phyloP scores from a whole-genome alignment of 2,329 filamentous ascomycete genomes.

The Aspergillus ustus region DNA sequence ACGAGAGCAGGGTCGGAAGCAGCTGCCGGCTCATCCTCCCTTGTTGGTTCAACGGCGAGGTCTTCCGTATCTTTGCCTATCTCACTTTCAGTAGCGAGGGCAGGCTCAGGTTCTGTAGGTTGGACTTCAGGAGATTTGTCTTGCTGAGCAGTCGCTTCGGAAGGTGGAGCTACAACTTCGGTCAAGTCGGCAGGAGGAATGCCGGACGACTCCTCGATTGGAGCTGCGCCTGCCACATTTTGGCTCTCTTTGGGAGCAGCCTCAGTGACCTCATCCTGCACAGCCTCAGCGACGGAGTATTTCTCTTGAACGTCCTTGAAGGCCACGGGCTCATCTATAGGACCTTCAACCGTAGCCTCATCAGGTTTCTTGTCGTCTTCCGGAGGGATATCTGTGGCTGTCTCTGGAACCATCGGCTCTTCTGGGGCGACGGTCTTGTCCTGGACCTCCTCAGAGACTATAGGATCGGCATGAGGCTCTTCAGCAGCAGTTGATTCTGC shows the following conservation, averaged over 20 bases:
- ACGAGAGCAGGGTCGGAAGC: background rate
- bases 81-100: background rate
- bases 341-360: background rate
- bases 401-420: background rate
- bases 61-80: background rate
- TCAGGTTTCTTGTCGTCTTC: background rate
- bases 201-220: background rate
- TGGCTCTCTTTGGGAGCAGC: background rate
- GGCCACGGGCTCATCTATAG: background rate
- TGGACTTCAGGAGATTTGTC: background rate
- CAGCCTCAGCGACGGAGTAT: background rate
- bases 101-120: background rate
- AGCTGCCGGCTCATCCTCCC: slow-evolving; percentile 1
- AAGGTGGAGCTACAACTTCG: background rate
- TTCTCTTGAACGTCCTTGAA: background rate
- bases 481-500: background rate
- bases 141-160: background rate
- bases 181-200: background rate
- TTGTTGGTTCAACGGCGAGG: background rate
- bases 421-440: background rate
- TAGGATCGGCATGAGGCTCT: background rate
- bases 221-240: background rate
- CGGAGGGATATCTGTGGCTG: background rate
- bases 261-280: background rate
- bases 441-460: background rate